A percentile compares a stretch with the other conserved stretches of the same genome.
phyloP scores from a whole-genome alignment of 495 filamentous ascomycete species.

The Podospora comata region DNA sequence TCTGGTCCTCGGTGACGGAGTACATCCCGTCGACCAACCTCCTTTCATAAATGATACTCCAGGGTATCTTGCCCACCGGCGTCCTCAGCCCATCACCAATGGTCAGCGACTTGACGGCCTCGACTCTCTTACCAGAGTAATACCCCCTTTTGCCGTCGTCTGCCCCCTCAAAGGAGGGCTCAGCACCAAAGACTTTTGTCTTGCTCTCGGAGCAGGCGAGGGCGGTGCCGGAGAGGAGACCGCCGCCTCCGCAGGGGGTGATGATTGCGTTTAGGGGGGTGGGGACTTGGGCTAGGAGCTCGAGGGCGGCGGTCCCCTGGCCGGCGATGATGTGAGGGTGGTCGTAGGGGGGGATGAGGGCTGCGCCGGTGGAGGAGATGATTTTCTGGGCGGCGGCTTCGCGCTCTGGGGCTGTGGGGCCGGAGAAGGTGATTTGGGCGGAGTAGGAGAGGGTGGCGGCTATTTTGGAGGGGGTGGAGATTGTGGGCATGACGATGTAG shows the following conservation, averaged over 20 bases:
- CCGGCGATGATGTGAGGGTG: conserved; percentile 88
- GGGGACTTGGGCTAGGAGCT: conserved; percentile 52
- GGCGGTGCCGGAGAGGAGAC: conserved; percentile 79
- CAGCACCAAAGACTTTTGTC: conserved; percentile 80
- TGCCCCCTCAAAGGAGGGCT: conserved; percentile 78
- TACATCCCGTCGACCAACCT: conserved; percentile 71
- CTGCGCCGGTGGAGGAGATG: conserved; percentile 64
- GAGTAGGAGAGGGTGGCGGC: conserved; percentile 73
- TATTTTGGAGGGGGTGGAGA: conserved; percentile 81
- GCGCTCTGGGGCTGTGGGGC: conserved; percentile 73
- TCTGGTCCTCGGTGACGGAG: conserved; percentile 77
- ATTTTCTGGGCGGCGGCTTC: conserved; percentile 71
- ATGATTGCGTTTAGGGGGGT: conserved; percentile 69
- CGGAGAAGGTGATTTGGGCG: conserved; percentile 77
- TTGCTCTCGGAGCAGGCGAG: conserved; percentile 66
- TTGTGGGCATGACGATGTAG: conserved; percentile 86
- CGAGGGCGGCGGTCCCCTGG: conserved; percentile 84
- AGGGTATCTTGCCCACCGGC: conserved; percentile 73
- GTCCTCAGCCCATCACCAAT: conserved; percentile 90
- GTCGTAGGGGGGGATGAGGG: conserved; percentile 85
- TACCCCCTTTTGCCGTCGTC: conserved; percentile 77
- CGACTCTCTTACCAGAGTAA: conserved; percentile 57
- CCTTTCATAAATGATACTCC: conserved; percentile 73
- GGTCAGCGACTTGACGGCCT: conserved; percentile 67
- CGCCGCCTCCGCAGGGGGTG: conserved; percentile 83